Evolutionary conservation across 2,329 filamentous ascomycete genomes (phyloP).

Genomic region (Zasmidium cellare): DNA sequence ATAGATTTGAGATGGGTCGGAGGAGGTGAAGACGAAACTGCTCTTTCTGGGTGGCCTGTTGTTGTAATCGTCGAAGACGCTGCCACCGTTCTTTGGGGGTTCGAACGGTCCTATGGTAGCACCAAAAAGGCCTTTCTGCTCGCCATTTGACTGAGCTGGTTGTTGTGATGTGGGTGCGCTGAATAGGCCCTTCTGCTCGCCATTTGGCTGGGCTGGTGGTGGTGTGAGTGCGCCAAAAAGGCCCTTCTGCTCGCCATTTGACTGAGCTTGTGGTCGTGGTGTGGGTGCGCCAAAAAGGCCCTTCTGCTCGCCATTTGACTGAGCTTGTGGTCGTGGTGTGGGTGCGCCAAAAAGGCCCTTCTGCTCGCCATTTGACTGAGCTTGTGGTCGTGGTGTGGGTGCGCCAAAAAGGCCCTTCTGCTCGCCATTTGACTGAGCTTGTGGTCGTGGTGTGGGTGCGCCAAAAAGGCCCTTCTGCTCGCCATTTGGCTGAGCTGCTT

Average conservation of each 20-base stretch:
- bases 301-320: no score
- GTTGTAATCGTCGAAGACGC: constrained; percentile 16
- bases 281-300: background rate
- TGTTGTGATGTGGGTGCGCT: constrained; percentile 6
- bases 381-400: background rate
- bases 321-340: no score
- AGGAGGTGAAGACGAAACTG: constrained; percentile 20
- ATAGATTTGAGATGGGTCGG: constrained; percentile 20
- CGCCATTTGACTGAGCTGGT: constrained; percentile 4
- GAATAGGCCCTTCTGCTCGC: constrained; percentile 11
- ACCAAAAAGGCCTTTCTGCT: constrained; percentile 19
- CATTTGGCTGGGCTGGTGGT: no score
- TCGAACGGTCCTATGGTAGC: constrained; percentile 1
- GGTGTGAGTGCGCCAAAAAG: background rate
- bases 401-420: constrained; percentile 15
- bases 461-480: background rate
- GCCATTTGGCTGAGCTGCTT: no score
- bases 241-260: no score
- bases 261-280: no score
- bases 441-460: background rate
- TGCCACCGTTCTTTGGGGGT: constrained; percentile 3
- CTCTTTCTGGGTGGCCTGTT: constrained; percentile 9
- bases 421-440: no score
- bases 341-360: constrained; percentile 20
- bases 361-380: constrained; percentile 7